Base-by-base conservation (phyloP, 441 rosid genomes). In the Corymbia citriodora region DNA sequence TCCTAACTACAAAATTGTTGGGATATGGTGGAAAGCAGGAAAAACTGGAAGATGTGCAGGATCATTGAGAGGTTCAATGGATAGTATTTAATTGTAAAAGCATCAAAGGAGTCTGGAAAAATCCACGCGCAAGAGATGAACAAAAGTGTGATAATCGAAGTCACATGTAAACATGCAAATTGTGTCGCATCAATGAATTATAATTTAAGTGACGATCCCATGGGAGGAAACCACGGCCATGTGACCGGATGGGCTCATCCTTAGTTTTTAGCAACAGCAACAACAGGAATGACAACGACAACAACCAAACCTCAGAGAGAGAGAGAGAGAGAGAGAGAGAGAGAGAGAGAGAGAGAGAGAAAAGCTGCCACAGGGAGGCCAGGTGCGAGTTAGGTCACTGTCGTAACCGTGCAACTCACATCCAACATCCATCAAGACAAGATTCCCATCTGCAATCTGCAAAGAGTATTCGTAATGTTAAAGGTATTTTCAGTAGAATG, bases 351-450 rank as follows among this genome's bases (percentile, higher is more conserved):
- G 19, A 9, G 57, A 85, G 55, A 87, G 88, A 92, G 87, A 10
- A 93, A 98, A 98, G 90, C 94, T 92, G 87, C 99, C 99, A 83
- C 95, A 92, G n/a, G 98, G 98, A 25, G 99, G 96, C 99, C 99
- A 97, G 87, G 99, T 96, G 55, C 99, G 98, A 90, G 99, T 97
- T 92, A 98, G 97, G 92, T 98, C 99, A 91, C 99, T 98, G 92
- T 93, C 97, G 92, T 98, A 97, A 89, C 98, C 98, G 93, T 98
- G 98, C 92, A 97, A 94, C 94, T 98, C 99, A 91, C 99, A 98
- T 89, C 99, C 99, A 92, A 98, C 95, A 92, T 97, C 99, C 99
- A 98, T 93, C 95, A 98, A 93, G 93, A 97, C 99, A 94, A 97
- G 97, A 92, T 97, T 96, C 87, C 96, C 99, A 91, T 96, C 95